Evolutionary conservation across 306 rosid genomes (phyloP).

Genomic region (Dalbergia oliveri): DNA sequence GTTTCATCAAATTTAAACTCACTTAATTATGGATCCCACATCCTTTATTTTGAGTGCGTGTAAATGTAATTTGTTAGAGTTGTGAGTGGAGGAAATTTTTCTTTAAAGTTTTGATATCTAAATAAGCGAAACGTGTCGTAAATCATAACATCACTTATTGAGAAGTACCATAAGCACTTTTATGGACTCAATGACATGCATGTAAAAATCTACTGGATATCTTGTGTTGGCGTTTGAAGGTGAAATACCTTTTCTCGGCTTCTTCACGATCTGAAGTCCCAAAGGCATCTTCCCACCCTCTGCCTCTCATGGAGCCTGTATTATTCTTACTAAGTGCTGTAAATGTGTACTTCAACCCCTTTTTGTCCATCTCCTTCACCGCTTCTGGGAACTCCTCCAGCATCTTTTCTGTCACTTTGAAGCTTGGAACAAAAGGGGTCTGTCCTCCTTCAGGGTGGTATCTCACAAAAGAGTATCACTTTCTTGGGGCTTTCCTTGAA

Average conservation of each 20-base stretch:
- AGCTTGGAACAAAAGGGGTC: slow-evolving; percentile 89
- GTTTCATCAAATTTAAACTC: too few species aligned
- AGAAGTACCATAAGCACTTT: not conserved
- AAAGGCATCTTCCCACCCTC: slow-evolving; percentile 88
- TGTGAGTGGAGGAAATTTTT: too few species aligned
- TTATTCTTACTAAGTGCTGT: slow-evolving; percentile 66
- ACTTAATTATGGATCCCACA: too few species aligned
- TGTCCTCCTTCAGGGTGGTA: slow-evolving; percentile 90
- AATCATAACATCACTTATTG: too few species aligned
- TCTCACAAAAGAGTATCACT: slow-evolving; percentile 75
- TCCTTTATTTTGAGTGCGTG: too few species aligned
- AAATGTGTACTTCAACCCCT: slow-evolving; percentile 72
- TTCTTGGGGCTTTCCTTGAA: slow-evolving; percentile 72
- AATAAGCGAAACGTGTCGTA: too few species aligned
- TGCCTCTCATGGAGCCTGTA: slow-evolving; percentile 79
- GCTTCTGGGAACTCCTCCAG: slow-evolving; percentile 73
- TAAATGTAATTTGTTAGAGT: too few species aligned
- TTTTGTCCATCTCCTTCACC: slow-evolving; percentile 67
- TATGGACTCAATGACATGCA: not conserved
- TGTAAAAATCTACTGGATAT: not conserved
- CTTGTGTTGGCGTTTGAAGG: not conserved
- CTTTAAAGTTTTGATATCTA: too few species aligned
- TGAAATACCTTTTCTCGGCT: slow-evolving; percentile 71
- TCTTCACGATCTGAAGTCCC: slow-evolving; percentile 63
- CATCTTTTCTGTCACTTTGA: slow-evolving; percentile 74